A percentile compares a stretch with the other conserved stretches of the same genome.
Conservation (phyloP, 768 basidiomycete species). For the Cystobasidium onofrii region DNA sequence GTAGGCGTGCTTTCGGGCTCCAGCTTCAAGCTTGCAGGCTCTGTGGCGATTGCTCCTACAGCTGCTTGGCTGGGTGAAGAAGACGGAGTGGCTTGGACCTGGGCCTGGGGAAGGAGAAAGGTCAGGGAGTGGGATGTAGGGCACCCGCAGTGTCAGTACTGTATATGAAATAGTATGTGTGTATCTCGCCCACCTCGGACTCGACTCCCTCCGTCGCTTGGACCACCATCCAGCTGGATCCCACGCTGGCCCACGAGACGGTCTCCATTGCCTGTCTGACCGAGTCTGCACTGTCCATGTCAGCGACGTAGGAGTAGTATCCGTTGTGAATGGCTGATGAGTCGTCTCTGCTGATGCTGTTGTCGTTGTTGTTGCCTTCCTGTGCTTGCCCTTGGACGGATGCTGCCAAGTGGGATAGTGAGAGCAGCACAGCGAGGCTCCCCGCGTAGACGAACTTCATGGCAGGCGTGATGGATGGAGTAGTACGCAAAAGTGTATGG, state of each 20-base stretch:
- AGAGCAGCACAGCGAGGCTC: neutral
- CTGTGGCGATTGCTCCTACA: neutral
- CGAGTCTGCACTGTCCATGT: slow-evolving; percentile 6
- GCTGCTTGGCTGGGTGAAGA: neutral
- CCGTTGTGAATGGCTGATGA: neutral
- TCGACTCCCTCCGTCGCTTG: neutral
- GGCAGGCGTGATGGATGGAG: neutral
- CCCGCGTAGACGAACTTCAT: neutral
- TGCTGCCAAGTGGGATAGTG: neutral
- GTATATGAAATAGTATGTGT: neutral
- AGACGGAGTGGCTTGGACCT: neutral
- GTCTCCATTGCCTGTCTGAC: slow-evolving; percentile 6
- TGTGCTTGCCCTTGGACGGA: neutral
- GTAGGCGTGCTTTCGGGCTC: neutral
- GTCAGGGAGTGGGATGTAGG: neutral
- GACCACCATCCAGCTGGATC: neutral
- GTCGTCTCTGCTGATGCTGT: neutral
- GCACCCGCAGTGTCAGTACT: neutral
- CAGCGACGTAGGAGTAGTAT: neutral
- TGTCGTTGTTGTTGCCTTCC: neutral
- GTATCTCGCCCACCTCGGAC: neutral
- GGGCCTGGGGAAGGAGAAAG: neutral
- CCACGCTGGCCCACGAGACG: neutral
- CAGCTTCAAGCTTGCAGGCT: neutral
- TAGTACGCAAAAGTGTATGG: too few species aligned